These are phyloP conservation scores for Samsoniella hepiali DNA, from an alignment of 2,329 filamentous ascomycete genomes.

Conservation along the genomic window DNA sequence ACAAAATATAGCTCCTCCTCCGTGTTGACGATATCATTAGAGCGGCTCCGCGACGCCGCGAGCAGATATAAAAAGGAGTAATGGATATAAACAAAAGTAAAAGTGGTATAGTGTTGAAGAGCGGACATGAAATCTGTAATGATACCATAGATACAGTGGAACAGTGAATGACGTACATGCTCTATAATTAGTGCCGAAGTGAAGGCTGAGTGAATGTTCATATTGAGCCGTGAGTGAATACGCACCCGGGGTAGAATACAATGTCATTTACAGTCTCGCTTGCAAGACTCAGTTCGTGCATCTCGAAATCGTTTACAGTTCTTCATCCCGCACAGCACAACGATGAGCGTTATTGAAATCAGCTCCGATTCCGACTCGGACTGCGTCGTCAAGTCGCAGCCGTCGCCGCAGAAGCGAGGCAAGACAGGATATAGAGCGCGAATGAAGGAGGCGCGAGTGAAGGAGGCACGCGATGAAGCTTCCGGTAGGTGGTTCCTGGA, in stretches of 20 bases:
- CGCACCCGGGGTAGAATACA: background rate
- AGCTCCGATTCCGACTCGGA: constrained; percentile 17
- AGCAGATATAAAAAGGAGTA: constrained; percentile 34
- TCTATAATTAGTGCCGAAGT: background rate
- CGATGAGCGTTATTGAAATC: constrained; percentile 20
- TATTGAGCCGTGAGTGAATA: constrained; percentile 22
- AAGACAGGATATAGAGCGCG: background rate
- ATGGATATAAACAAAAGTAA: constrained; percentile 21
- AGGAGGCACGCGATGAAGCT: background rate
- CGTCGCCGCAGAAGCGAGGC: background rate
- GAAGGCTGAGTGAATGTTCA: background rate
- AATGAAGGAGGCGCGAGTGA: background rate
- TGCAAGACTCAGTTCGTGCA: background rate
- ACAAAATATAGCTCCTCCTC: constrained; percentile 41
- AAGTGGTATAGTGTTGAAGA: constrained; percentile 15
- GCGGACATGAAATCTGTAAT: constrained; percentile 36
- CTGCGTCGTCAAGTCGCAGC: background rate
- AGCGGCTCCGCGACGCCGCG: constrained; percentile 68
- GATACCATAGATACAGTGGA: constrained; percentile 34
- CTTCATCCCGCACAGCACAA: background rate
- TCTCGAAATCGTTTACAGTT: background rate
- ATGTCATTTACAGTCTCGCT: background rate
- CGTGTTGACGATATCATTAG: constrained; percentile 98
- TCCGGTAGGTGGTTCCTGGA: background rate
- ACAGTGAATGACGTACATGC: constrained; percentile 4